phyloP scores from a whole-genome alignment of 2,329 filamentous ascomycete genomes.

The Trichoderma semiorbis region DNA sequence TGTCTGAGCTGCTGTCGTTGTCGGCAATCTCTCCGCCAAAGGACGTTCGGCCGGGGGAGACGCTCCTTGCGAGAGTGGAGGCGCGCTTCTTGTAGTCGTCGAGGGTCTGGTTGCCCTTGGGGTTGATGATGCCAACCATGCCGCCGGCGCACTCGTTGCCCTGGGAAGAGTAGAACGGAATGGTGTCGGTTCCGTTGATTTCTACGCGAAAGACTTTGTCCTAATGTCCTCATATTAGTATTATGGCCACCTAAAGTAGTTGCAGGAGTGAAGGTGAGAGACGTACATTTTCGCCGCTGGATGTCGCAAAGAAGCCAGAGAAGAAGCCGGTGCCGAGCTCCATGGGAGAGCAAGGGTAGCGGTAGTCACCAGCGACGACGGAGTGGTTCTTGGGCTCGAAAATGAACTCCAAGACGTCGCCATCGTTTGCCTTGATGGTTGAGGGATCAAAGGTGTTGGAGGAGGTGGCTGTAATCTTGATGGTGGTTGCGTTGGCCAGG shows the following conservation, averaged over 20 bases:
- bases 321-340: slow-evolving; percentile 36
- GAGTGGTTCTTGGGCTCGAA: slow-evolving; percentile 38
- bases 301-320: slow-evolving; percentile 34
- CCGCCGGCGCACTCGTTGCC: slow-evolving; percentile 36
- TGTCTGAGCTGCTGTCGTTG: slow-evolving; percentile 5
- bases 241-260: background rate
- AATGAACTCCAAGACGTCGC: slow-evolving; percentile 37
- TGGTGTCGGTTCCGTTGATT: slow-evolving; percentile 32
- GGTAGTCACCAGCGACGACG: slow-evolving; percentile 36
- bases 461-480: slow-evolving; percentile 34
- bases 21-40: slow-evolving; percentile 32
- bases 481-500: slow-evolving; percentile 31
- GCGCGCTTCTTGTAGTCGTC: slow-evolving; percentile 33
- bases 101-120: slow-evolving; percentile 29
- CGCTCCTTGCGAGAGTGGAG: slow-evolving; percentile 25
- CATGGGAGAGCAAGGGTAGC: slow-evolving; percentile 34
- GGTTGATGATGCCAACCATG: slow-evolving; percentile 41
- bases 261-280: background rate
- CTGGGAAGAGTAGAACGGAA: slow-evolving; percentile 40
- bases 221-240: slow-evolving; percentile 19
- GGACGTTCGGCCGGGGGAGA: slow-evolving; percentile 26
- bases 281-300: slow-evolving; percentile 31
- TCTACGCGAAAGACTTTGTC: slow-evolving; percentile 36
- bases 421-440: slow-evolving; percentile 30
- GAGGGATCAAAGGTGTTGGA: slow-evolving; percentile 35